Base-by-base conservation (phyloP, 2,329 filamentous ascomycete species). In the Curvularia eragrostidis region DNA sequence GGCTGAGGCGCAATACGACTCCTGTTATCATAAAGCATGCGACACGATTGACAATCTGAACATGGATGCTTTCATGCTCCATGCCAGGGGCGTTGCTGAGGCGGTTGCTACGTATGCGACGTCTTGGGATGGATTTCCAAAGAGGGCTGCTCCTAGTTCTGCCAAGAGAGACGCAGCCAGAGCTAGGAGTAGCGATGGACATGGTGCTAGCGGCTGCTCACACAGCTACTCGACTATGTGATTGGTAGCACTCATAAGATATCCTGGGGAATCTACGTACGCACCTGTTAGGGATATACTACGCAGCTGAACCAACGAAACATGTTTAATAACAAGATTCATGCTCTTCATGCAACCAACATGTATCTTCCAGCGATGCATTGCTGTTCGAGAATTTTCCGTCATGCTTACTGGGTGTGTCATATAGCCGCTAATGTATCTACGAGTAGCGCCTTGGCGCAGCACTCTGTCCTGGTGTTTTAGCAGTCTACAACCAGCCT, bases 11-110 rank as follows among this genome's bases (percentile, higher is more conserved):
- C 30, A 34, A 3, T 36, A 38, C 12, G 48, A 50, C 24, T 13
- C 15, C 5, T 50, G 48, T 21, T 50, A 50, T 13, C 36, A 50
- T 13, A 7, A 23, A 15, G 36, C 36, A 9, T 50, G 36, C n/a
- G 48, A 50, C 15, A 42, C 15, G 2, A 2, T 50, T 21, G 39
- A 12, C 12, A 42, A 50, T n/a, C 24, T 50, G n/a, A 42, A 50
- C 48, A 42, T 39, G 36, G 34, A 41, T 30, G n/a, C 48, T 5
- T 42, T 41, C 28, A 36, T 41, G 48, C 48, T 50, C 5, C 34
- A 42, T 42, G 7, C 23, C 10, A 50, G n/a, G 19, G 48, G 15
- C 1, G 23, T 50, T 18, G 48, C 36, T 1, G 36, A 26, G 24
- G 36, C 36, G 0, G 24, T 50, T n/a, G 48, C 36, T 28, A 42